Evolutionary conservation across 2,329 filamentous ascomycete species (phyloP), one percentile per base, ranked within the genome.

Genomic region (Teratosphaeria destructans): DNA sequence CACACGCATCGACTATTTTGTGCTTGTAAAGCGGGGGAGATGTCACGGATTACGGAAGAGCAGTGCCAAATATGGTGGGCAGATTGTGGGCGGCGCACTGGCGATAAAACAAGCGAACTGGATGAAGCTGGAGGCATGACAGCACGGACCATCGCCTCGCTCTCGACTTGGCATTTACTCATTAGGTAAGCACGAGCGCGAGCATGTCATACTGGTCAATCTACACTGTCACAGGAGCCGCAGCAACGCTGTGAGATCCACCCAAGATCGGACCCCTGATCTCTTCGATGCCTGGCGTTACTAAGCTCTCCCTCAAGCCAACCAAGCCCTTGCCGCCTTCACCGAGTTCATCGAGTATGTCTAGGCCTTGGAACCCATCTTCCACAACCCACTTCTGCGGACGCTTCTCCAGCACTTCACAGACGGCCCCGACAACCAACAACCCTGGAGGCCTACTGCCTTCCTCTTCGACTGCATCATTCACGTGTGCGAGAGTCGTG

Each of bases 401-500:
- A 59, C 82, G 79, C 19, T 77, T 76, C 63, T 86, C 81, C 60
- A 97, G 73, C 5, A 90, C 89, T 68, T 90, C 87, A 67, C 94
- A 99, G 3, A 90, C 89, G 54, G 81, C 79, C 0, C 94, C 94
- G 0, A 96, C 86, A 0, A 97, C 90, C 34, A 99, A 76, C 61
- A 99, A 73, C 0, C 94, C 94, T 0, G 94, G 94, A 14, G 94
- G 94, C 39, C 93, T 79, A 65, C 88, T 94, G 0, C 94, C 94
- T 69, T 95, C 90, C 56, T 89, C 85, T 72, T 96, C 91, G 54
- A 99, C 85, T 0, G 94, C 94, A 57, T 85, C 81, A 27, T 82
- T 88, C 1, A 97, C 90, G 67, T 87, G 82, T 66, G 85, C 82
- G 27, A 99, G 76, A 0, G 90, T 96, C 1, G 91, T 94, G 59